These are phyloP conservation scores for Colletotrichum limetticola DNA, from an alignment of 2,329 filamentous ascomycete species.

Conservation along the genomic window DNA sequence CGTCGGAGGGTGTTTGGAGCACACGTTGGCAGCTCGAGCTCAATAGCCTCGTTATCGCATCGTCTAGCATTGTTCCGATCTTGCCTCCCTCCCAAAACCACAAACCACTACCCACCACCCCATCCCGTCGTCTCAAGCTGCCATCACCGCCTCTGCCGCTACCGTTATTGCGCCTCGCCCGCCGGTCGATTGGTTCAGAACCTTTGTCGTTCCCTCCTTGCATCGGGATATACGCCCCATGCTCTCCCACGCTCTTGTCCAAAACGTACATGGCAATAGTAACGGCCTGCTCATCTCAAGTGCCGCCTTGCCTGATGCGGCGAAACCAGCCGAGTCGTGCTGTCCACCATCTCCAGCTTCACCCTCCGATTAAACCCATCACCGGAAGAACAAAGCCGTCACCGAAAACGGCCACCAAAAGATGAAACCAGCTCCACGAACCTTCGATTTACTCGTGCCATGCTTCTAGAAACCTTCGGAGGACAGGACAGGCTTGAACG, in stretches of 20 bases:
- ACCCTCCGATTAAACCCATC: slow-evolving; percentile 17
- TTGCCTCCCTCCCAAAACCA: neutral
- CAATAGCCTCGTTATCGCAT: slow-evolving; percentile 22
- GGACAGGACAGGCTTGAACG: neutral
- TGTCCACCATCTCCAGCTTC: neutral
- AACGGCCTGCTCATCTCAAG: neutral
- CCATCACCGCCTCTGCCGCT: neutral
- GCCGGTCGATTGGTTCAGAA: neutral
- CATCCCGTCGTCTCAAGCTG: slow-evolving; percentile 17
- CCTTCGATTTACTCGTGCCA: slow-evolving; percentile 23
- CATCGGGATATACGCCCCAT: neutral
- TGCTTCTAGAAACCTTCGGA: slow-evolving; percentile 35
- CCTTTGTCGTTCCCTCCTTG: neutral
- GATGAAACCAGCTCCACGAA: slow-evolving; percentile 34
- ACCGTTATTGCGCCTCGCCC: slow-evolving; percentile 2
- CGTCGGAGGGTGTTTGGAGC: neutral
- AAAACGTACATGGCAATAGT: neutral
- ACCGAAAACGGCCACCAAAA: neutral
- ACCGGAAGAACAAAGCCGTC: neutral
- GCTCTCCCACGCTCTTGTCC: slow-evolving; percentile 10
- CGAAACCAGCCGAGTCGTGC: slow-evolving; percentile 32
- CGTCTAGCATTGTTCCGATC: slow-evolving; percentile 1
- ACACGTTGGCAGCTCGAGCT: neutral
- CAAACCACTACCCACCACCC: neutral
- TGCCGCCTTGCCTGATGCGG: slow-evolving; percentile 17